phyloP scores from a whole-genome alignment of 352 stramenopile genomes.

The Phytophthora tentaculata region DNA sequence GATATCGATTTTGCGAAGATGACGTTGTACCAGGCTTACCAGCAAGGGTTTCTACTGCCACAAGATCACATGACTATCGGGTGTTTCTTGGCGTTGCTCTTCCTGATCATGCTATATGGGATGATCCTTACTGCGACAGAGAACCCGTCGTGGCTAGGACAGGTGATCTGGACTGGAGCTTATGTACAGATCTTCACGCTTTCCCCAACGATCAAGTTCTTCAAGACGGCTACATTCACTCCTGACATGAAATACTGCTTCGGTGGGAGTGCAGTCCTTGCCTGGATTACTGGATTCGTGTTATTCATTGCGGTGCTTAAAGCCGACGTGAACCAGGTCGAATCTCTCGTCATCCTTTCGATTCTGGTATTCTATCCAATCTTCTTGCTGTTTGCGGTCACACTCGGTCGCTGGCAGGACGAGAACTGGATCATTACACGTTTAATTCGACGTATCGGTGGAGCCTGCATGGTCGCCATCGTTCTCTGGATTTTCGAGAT shows the following conservation, averaged over 20 bases:
- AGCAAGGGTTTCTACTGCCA: constrained; percentile 70
- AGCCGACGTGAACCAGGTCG: constrained; percentile 69
- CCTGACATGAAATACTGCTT: constrained; percentile 64
- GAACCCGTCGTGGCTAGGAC: constrained; percentile 66
- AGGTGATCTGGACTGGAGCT: constrained; percentile 69
- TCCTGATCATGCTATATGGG: constrained; percentile 72
- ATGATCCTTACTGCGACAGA: constrained; percentile 71
- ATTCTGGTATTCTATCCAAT: constrained; percentile 84
- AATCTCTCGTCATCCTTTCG: constrained; percentile 76
- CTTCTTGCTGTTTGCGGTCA: constrained; percentile 75
- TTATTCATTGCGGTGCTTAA: constrained; percentile 75
- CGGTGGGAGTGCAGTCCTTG: constrained; percentile 57
- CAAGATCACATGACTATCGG: constrained; percentile 80
- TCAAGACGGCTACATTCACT: constrained; percentile 67
- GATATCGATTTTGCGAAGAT: constrained; percentile 73
- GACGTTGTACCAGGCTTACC: constrained; percentile 76
- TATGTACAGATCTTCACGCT: constrained; percentile 79
- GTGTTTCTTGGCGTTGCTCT: constrained; percentile 60
- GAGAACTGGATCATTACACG: constrained; percentile 69
- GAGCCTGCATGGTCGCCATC: constrained; percentile 33
- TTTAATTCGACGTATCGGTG: constrained; percentile 41
- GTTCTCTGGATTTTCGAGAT: constrained; percentile 82
- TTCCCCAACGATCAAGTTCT: constrained; percentile 79
- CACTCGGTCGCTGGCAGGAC: constrained; percentile 82
- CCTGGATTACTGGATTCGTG: constrained; percentile 73